These are phyloP conservation scores for Geotrichum phurueaensis DNA, from an alignment of 1,139 yeast genomes.

Conservation along the genomic window DNA sequence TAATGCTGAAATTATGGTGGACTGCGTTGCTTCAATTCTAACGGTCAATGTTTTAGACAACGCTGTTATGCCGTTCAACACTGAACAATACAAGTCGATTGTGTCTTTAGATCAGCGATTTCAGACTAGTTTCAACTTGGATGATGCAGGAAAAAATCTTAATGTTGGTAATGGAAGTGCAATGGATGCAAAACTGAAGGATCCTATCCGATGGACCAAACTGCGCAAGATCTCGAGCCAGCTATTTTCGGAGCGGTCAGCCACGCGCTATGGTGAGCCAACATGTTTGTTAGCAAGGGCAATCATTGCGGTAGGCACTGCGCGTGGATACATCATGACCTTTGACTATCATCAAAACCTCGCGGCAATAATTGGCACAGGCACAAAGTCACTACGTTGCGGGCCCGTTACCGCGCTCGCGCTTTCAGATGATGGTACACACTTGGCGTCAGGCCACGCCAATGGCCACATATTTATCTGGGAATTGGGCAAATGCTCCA, in stretches of 20 bases:
- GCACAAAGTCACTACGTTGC: slow-evolving; percentile 27
- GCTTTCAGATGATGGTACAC: slow-evolving; percentile 47
- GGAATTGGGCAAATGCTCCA: slow-evolving; percentile 38
- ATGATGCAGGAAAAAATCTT: background rate
- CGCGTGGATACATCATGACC: slow-evolving; percentile 50
- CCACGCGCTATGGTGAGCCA: slow-evolving; percentile 46
- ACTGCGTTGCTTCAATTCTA: background rate
- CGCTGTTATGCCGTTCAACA: background rate
- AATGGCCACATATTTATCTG: slow-evolving; percentile 45
- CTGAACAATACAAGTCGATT: background rate
- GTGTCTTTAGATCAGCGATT: slow-evolving; percentile 26
- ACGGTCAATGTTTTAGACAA: background rate
- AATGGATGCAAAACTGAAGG: slow-evolving; percentile 25
- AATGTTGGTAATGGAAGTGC: slow-evolving; percentile 8
- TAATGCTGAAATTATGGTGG: background rate
- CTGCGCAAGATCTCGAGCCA: slow-evolving; percentile 40
- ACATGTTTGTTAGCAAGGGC: slow-evolving; percentile 45
- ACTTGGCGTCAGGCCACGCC: slow-evolving; percentile 43
- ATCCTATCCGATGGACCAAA: slow-evolving; percentile 40
- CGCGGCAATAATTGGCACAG: slow-evolving; percentile 38
- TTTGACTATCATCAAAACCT: slow-evolving; percentile 60
- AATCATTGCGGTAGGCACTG: slow-evolving; percentile 57
- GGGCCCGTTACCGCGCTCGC: slow-evolving; percentile 46
- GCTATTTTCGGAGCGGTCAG: slow-evolving; percentile 37
- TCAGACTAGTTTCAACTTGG: slow-evolving; percentile 24